A percentile compares a stretch with the other conserved stretches of the same genome.
phyloP scores from a whole-genome alignment of 345 rosid genomes.

The Syzygium oleosum region DNA sequence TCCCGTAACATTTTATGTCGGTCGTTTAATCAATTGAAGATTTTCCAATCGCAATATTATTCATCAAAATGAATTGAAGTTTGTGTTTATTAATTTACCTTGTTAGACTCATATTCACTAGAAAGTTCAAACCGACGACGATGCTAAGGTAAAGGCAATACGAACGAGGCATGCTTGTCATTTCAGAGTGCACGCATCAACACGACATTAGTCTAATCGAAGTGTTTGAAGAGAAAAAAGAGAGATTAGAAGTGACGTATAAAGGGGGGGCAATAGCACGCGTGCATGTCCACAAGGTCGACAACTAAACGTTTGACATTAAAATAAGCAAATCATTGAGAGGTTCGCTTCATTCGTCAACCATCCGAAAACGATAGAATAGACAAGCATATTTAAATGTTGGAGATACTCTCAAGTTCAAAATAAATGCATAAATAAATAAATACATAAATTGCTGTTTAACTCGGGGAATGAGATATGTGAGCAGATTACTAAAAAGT shows the following conservation, averaged over 20 bases:
- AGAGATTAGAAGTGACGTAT: neutral
- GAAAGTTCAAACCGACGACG: neutral
- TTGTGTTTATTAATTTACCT: fast-evolving
- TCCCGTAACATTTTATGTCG: neutral
- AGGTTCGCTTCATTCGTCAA: neutral
- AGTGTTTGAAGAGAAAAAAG: neutral
- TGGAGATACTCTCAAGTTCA: neutral
- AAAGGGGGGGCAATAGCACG: neutral
- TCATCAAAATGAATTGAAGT: neutral
- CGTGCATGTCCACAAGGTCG: neutral
- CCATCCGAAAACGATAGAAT: neutral
- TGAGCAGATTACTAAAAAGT: too few relatives aligned
- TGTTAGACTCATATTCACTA: neutral
- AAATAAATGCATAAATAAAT: neutral
- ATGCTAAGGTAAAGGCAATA: neutral
- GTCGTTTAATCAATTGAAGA: too few relatives aligned
- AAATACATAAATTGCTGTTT: neutral
- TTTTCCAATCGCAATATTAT: neutral
- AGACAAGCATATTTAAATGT: too few relatives aligned
- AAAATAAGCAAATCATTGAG: neutral
- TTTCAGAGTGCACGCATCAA: neutral
- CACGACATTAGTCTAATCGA: neutral
- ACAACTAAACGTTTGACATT: neutral
- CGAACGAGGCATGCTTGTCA: neutral
- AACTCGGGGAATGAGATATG: neutral